Base-by-base conservation (phyloP, 768 basidiomycete genomes). In the Imleria badia region DNA sequence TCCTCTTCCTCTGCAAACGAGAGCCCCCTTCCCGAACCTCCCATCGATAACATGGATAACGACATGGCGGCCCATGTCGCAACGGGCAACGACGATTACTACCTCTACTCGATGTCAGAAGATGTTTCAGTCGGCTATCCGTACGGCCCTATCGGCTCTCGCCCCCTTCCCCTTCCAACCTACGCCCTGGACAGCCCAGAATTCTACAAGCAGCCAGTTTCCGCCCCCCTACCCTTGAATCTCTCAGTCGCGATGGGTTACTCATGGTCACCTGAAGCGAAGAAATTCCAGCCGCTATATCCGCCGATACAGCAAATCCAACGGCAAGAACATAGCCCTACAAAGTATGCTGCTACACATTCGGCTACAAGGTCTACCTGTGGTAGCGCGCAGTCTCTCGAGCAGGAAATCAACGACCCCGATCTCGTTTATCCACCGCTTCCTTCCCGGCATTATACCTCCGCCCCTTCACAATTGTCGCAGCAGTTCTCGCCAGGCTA, bases 1-100 rank as follows among this genome's bases (percentile, higher is more conserved):
- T 77, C 78, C 8, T 73, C 74, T 6, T 68, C 68, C 13, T 76
- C 76, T 5, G 67, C 67, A 47, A 72, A 72, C 58, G 72, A 66
- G 60, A 76, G 75, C 40, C 76, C 75, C 14, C 65, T 75, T 19
- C 71, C 76, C 0, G 76, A 76, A 14, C 65, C 70, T 6, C 63
- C 64, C 56, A 56, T 74, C 55, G 74, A 76, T 50, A 64, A 12
- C 17, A 71, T 71, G 71, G 69, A 71, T 41, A 51, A 54, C 50
- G 69, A 72, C 56, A 33, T 51, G 3, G 48, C 63, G 0, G 55
- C 71, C 46, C 69, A 63, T 22, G 64, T 64, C 56, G 63, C 58
- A 22, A 60, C 55, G 3, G 60, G 45, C 1, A 60, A 52, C 43
- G 71, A 71, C 47, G 70, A 71, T 40, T 70, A 60, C 48, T 70